Base-by-base conservation (phyloP, 2,329 filamentous ascomycete genomes). In the Colletotrichum agaves region DNA sequence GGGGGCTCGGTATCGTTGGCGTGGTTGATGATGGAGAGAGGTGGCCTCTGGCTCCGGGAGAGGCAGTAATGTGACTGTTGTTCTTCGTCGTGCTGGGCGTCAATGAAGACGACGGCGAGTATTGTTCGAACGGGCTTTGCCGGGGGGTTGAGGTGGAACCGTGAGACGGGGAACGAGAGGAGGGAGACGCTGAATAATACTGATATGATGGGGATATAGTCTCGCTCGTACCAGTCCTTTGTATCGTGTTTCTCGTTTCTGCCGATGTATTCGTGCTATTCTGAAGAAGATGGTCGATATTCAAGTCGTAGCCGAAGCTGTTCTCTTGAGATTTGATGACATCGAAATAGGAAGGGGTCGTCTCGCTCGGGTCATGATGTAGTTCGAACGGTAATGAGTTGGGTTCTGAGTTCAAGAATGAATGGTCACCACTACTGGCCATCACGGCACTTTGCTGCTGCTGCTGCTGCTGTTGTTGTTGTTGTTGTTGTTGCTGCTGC, bases 251-350 rank as follows among this genome's bases (percentile, higher is more conserved):
- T n/a, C 15, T 13, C n/a, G 49, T 19, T n/a, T n/a, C n/a, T 6
- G 27, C 47, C 47, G 27, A 8, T 17, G 21, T 52, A 12, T 27
- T 13, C 11, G 47, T 33, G 47, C 27, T n/a, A 52, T 52, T 52
- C 1, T 8, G 19, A 35, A 33, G 27, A 33, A 52, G 47, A 13
- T 52, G 1, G 0, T 52, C 47, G 47, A 52, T n/a, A 35, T 52
- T 52, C n/a, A 52, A 52, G 21, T 52, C 47, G 27, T 52, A 52
- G 47, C 47, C n/a, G 47, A 33, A 52, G 27, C 47, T 52, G 47
- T 33, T 33, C 23, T 52, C 47, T 1, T 52, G 27, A 3, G 47
- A 27, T 3, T 52, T 52, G 27, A 33, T 33, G n/a, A 33, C 23
- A 33, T 52, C 47, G 8, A 47, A 47, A 47, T 23, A 23, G n/a